Evolutionary conservation across 2,329 filamentous ascomycete species (phyloP), one percentile per base, ranked within the genome.

Genomic region (Mariannaea elegans): DNA sequence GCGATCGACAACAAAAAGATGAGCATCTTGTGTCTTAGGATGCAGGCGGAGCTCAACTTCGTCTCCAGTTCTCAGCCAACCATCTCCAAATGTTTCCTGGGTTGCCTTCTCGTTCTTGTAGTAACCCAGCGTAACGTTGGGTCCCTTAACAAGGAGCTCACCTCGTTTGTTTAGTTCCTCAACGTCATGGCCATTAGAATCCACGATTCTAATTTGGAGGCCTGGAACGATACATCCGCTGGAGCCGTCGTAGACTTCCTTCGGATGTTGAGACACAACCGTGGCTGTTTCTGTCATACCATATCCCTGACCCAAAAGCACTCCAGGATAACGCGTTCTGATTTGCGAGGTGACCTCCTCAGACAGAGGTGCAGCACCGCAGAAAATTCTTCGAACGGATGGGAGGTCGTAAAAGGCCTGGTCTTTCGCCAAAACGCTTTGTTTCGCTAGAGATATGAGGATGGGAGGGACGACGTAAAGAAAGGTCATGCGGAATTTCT

Each of bases 401-500:
- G 49, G 39, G 1, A 67, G 65, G 4, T 67, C 46, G 18, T 64
- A 67, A 27, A 27, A 5, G 5, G 5, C 24, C 24, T 5, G 24
- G 24, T 27, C 10, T 67, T 64, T 3, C 21, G 14, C 12, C 54
- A 66, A 12, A 48, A 59, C 2, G 56, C 55, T 13, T 44, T 19
- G 7, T 31, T 64, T 8, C 38, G 66, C 1, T 1, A 67, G 21
- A 1, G 66, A 63, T 2, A 67, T 48, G 1, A 67, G 52, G 1
- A 67, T 67, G 1, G 65, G 65, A 2, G 65, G 65, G 1, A 64
- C 65, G 2, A 67, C 60, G 2, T 41, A 56, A 4, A 67, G 27
- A 12, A 66, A 60, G 19, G 68, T 57, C 2, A 68, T 68, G 4
- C 48, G 65, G 31, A 65, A 68, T 13, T 39, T 59, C 7, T 66